Base-by-base conservation (phyloP, 2,329 filamentous ascomycete genomes). In the Pleurostoma richardsiae region DNA sequence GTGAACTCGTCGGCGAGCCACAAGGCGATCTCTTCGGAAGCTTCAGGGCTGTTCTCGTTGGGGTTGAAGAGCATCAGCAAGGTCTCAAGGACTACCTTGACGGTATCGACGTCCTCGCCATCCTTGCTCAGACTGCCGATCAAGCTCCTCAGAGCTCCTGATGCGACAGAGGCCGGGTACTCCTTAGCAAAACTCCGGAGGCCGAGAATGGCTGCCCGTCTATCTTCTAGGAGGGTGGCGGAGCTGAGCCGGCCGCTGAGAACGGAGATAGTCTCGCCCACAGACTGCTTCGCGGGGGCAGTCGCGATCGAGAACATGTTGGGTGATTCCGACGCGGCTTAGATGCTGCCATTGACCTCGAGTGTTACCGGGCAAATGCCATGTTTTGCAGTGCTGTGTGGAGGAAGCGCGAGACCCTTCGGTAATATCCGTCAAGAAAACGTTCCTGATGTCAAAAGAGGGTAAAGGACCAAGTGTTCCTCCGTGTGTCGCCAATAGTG, bases 1-100 rank as follows among this genome's bases (percentile, higher is more conserved):
- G 94, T 96, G 64, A 99, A 99, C 67, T 97, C 92, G 68, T 99
- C 94, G 45, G 94, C 94, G 49, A 99, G 77, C 90, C 94, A 99
- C 29, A 97, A 74, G 19, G 87, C 87, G 57, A 99, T 95, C 68
- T 99, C 94, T 54, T 97, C 92, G 10, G 92, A 96, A 45, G 92
- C 90, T 76, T 97, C 92, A 30, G 90, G 80, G 74, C 89, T 95
- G 61, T 75, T 72, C 56, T 79, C 74, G 56, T 84, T 84, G 39
- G 82, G 82, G 52, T 69, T 83, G 65, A 97, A 97, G 39, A 99
- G 83, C 84, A 95, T 92, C 63, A 97, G 74, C 58, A 99, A 73
- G 40, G 95, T 99, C 77, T 99, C 94, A 54, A 99, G 76, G 51
- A 96, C 88, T 48, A 95, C 83, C 69, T 96, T 95, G 63, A 95